Evolutionary conservation across 1,139 yeast genomes (phyloP).

Genomic region (Kodamaea arcana): DNA sequence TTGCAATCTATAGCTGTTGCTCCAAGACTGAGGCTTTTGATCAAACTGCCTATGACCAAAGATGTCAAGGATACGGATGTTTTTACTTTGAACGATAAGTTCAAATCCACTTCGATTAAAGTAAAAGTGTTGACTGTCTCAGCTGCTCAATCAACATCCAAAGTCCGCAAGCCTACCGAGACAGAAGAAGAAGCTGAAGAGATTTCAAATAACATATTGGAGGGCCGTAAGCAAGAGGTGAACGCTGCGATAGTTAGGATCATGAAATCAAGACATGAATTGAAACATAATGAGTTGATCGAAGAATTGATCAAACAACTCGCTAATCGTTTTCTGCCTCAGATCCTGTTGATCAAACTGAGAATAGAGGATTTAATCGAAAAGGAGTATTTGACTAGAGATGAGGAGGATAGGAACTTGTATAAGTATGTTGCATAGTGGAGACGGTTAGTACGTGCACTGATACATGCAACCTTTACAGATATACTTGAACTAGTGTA

Average conservation of each 20-base stretch:
- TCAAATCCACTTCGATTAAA: conserved; percentile 66
- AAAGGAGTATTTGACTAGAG: conserved; percentile 77
- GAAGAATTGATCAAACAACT: conserved; percentile 65
- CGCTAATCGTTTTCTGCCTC: conserved; percentile 63
- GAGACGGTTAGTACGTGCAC: background rate
- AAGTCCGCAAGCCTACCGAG: conserved; percentile 31
- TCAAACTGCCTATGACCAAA: conserved; percentile 70
- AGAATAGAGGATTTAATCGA: conserved; percentile 80
- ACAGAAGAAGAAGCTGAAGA: conserved; percentile 37
- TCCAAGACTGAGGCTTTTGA: conserved; percentile 69
- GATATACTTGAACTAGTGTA: too few species aligned
- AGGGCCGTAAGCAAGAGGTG: conserved; percentile 55
- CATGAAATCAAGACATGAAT: conserved; percentile 69
- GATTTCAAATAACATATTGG: conserved; percentile 28
- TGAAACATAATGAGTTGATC: conserved; percentile 62
- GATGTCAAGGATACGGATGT: conserved; percentile 62
- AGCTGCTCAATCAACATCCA: conserved; percentile 16
- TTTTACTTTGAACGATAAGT: conserved; percentile 67
- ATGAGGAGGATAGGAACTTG: conserved; percentile 52
- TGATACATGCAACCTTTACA: too few species aligned
- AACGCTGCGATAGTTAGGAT: conserved; percentile 89
- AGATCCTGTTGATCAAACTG: conserved; percentile 62
- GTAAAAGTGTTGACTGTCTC: conserved; percentile 76
- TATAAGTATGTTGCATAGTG: conserved; percentile 70
- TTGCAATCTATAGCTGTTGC: conserved; percentile 84